Evolutionary conservation across 2,329 filamentous ascomycete species (phyloP).

Genomic region (Calonectria pteridis): DNA sequence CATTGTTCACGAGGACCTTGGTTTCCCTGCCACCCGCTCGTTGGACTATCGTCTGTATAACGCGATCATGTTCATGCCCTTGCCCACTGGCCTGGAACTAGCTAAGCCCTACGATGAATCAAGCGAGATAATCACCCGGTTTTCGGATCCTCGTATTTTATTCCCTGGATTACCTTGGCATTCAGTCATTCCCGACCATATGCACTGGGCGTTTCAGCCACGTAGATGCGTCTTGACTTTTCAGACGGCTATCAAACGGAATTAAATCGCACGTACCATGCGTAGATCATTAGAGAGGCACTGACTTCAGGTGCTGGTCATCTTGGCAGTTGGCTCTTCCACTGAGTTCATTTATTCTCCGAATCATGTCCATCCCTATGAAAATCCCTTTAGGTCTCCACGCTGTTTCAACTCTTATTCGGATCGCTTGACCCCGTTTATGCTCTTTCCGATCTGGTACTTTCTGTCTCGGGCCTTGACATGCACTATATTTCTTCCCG

Average conservation of each 20-base stretch:
- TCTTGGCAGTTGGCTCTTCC: background rate
- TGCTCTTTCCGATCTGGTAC: background rate
- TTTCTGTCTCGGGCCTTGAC: background rate
- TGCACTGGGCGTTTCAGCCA: background rate
- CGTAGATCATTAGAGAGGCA: background rate
- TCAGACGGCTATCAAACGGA: background rate
- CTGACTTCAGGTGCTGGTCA: background rate
- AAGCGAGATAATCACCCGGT: no score
- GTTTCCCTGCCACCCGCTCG: background rate
- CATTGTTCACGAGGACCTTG: background rate
- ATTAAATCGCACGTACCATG: background rate
- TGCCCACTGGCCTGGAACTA: background rate
- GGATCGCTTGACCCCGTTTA: background rate
- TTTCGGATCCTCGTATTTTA: background rate
- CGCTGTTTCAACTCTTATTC: background rate
- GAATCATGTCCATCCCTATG: background rate
- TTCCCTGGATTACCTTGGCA: background rate
- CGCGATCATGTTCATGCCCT: background rate
- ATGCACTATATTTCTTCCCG: background rate
- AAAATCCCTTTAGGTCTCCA: background rate
- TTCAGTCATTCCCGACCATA: no score
- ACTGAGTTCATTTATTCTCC: background rate
- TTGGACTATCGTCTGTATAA: background rate
- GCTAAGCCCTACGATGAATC: no score
- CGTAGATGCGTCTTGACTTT: background rate